Base-by-base conservation (phyloP, 192 early-diverging fungal genomes). In the Gaertneriomyces sp. region DNA sequence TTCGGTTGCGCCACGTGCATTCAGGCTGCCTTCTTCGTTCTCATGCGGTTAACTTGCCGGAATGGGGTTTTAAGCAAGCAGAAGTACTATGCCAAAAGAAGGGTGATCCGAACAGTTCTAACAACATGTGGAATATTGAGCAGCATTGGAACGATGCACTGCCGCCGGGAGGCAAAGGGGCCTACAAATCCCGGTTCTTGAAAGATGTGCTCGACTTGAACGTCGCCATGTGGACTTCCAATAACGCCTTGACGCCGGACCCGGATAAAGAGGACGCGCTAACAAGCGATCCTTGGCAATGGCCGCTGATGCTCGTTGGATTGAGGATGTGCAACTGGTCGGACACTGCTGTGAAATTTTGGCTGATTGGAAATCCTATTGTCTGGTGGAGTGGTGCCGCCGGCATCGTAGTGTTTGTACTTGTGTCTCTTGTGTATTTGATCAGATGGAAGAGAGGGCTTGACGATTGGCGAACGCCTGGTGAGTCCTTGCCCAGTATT, bases 61-160 rank as follows among this genome's bases (percentile, higher is more conserved):
- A 96, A 74, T 99, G 97, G 97, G 97, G 94, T 17, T 97, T 91
- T 82, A 88, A 84, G 69, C 97, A 99, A 80, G 78, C 84, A 14
- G 97, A 98, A 68, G 90, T 96, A 7, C 80, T 82, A 12, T 99
- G 95, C 77, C 90, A 96, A 62, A 84, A 86, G 61, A 74, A 79
- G 16, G 87, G 86, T 53, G 76, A 82, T n/a, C 19, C 64, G 40
- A 42, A 61, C 1, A 71, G 72, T 66, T 50, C 40, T 14, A 79
- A 85, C 53, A 86, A 89, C 43, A 81, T 90, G 69, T 99, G 97
- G 97, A 97, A 96, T 79, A 70, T 99, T 59, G 97, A 99, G 77
- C 74, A 80, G 60, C 90, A 99, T 65, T 74, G 73, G 71, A 90
- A 99, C 72, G 75, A 83, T 0, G 82, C 63, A 91, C 86, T 98